Conservation (phyloP, 441 rosid genomes). For the Pelargonium citronellum region DNA sequence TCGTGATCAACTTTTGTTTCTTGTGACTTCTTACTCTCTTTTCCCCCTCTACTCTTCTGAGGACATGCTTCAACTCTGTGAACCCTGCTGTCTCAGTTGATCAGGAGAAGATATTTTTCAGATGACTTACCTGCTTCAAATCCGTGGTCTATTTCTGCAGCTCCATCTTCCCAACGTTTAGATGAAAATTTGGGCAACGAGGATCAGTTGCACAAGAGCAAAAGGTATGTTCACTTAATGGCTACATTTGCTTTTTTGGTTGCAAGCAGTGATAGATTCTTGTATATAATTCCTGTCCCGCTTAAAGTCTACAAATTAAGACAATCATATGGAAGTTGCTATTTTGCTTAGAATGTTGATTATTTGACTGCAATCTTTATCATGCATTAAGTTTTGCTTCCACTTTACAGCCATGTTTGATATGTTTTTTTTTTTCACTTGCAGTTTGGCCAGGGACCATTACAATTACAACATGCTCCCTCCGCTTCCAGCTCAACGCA, state of each 20-base stretch:
- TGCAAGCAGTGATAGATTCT: conserved; percentile 1
- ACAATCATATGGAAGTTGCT: neutral
- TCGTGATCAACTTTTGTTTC: conserved; percentile 10
- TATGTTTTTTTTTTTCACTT: neutral
- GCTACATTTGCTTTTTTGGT: neutral
- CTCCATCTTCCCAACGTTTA: conserved; percentile 53
- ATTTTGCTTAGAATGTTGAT: neutral
- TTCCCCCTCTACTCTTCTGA: conserved; percentile 10
- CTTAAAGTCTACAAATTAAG: neutral
- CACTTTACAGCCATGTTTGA: neutral
- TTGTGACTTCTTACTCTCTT: neutral
- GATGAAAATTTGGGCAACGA: conserved; percentile 69
- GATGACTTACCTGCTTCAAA: conserved; percentile 62
- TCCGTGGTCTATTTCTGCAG: conserved; percentile 68
- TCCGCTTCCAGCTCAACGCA: conserved; percentile 86
- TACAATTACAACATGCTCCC: conserved; percentile 63
- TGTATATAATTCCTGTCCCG: neutral
- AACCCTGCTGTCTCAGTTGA: conserved; percentile 48
- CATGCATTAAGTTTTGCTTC: neutral
- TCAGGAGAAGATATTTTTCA: conserved; percentile 85
- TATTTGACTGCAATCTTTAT: neutral
- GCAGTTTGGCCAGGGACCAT: conserved; percentile 35
- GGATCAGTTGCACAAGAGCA: conserved; percentile 50
- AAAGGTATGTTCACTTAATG: conserved; percentile 38
- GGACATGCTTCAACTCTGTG: conserved; percentile 12